These are phyloP conservation scores for Penicillium canescens DNA, from an alignment of 495 filamentous ascomycete genomes.

Conservation along the genomic window DNA sequence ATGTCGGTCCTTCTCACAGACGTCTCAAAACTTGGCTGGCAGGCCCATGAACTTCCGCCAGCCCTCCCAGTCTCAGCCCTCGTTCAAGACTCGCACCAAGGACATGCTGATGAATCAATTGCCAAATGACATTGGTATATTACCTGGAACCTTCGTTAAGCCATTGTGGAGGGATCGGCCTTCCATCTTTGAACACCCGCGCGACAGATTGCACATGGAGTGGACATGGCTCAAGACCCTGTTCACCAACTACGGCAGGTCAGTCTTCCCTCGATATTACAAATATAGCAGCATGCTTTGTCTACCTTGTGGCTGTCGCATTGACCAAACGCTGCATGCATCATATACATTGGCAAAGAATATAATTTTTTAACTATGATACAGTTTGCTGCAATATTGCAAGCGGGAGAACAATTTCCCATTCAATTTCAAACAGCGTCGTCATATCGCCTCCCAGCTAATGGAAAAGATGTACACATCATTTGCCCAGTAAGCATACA, in stretches of 20 bases:
- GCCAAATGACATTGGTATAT: conserved; percentile 54
- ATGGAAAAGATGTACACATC: conserved; percentile 71
- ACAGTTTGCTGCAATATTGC: conserved; percentile 43
- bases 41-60: conserved; percentile 25
- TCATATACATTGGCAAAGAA: not conserved
- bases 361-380: conserved; percentile 21
- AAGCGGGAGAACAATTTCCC: conserved; percentile 34
- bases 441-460: conserved; percentile 43
- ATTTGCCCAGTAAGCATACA: conserved; percentile 58
- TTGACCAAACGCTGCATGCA: not conserved
- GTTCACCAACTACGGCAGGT: conserved; percentile 44
- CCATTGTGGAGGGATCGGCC: conserved; percentile 58
- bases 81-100: conserved; percentile 36
- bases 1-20: conserved; percentile 40
- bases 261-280: conserved; percentile 4
- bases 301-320: not conserved
- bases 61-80: conserved; percentile 34
- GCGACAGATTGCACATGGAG: conserved; percentile 46
- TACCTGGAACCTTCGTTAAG: conserved; percentile 59
- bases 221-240: conserved; percentile 44
- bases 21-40: conserved; percentile 28
- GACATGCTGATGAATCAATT: conserved; percentile 26
- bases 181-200: conserved; percentile 50
- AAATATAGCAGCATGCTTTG: not conserved
- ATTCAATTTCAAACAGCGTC: conserved; percentile 22